phyloP scores from a whole-genome alignment of 345 rosid species.

The Pistacia vera region DNA sequence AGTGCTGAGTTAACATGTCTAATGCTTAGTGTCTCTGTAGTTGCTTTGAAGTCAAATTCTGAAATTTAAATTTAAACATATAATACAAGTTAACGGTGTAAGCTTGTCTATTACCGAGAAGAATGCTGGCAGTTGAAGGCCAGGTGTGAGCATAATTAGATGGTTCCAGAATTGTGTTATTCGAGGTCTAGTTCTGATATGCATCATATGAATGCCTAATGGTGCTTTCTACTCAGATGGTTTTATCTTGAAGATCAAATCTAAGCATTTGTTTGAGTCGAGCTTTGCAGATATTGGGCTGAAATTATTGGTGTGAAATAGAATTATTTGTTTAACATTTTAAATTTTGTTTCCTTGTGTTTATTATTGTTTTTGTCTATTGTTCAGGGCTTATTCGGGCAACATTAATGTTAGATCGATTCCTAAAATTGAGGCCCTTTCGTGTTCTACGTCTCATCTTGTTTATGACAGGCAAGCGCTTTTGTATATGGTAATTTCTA shows the following conservation, averaged over 20 bases:
- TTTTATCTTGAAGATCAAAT: neutral
- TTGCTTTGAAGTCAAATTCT: neutral
- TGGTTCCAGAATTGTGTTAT: neutral
- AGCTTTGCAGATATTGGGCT: neutral
- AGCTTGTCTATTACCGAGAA: neutral
- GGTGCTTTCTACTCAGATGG: neutral
- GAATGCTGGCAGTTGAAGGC: neutral
- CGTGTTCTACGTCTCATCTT: neutral
- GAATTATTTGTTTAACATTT: neutral
- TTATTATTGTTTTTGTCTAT: neutral
- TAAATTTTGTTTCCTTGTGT: neutral
- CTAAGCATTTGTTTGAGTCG: neutral
- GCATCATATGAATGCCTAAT: neutral
- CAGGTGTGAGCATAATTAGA: neutral
- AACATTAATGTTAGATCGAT: conserved; percentile 5
- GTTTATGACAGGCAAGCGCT: neutral
- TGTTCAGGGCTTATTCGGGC: conserved; percentile 7
- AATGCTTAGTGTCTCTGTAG: neutral
- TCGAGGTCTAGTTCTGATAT: neutral
- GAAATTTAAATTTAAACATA: neutral
- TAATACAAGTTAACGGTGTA: neutral
- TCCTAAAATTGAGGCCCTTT: neutral
- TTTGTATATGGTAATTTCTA: neutral
- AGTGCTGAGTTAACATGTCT: neutral
- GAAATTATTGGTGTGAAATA: neutral